These are phyloP conservation scores for Verticillium nonalfalfae DNA, from an alignment of 2,329 filamentous ascomycete genomes.

Conservation along the genomic window DNA sequence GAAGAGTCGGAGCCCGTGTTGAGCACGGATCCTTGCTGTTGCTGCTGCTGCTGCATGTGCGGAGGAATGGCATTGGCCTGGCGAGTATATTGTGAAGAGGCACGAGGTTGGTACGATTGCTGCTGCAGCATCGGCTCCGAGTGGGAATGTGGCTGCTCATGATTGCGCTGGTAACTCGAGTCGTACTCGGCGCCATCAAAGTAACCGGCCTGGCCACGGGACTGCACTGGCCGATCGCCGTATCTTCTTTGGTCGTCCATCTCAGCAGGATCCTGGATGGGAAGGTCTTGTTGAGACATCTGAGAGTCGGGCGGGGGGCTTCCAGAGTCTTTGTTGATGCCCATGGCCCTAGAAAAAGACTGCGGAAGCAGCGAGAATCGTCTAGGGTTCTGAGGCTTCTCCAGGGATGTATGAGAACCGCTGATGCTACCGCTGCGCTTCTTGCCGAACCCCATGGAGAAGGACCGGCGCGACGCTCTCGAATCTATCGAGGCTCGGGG, in stretches of 20 bases:
- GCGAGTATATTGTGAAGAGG: conserved; percentile 27
- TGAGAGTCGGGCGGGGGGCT: conserved; percentile 11
- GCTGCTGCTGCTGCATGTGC: conserved; percentile 28
- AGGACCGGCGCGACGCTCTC: conserved; percentile 58
- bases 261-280: conserved; percentile 41
- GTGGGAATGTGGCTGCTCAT: conserved; percentile 8
- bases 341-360: conserved; percentile 60
- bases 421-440: conserved; percentile 63
- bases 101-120: conserved; percentile 33
- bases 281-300: conserved; percentile 45
- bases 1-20: conserved; percentile 50
- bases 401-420: conserved; percentile 48
- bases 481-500: conserved; percentile 66
- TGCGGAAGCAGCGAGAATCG: conserved; percentile 67
- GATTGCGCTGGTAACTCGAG: conserved; percentile 7
- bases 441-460: conserved; percentile 62
- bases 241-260: conserved; percentile 30
- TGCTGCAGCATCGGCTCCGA: conserved; percentile 22
- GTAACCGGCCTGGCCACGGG: conserved; percentile 8
- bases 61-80: conserved; percentile 36
- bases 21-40: conserved; percentile 33
- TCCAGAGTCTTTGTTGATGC: conserved; percentile 49
- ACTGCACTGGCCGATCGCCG: conserved; percentile 16
- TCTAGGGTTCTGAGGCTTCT: conserved; percentile 44
- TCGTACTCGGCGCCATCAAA: conserved; percentile 5